Conservation (phyloP, 2,329 filamentous ascomycete genomes). For the Pezicula radicicola region DNA sequence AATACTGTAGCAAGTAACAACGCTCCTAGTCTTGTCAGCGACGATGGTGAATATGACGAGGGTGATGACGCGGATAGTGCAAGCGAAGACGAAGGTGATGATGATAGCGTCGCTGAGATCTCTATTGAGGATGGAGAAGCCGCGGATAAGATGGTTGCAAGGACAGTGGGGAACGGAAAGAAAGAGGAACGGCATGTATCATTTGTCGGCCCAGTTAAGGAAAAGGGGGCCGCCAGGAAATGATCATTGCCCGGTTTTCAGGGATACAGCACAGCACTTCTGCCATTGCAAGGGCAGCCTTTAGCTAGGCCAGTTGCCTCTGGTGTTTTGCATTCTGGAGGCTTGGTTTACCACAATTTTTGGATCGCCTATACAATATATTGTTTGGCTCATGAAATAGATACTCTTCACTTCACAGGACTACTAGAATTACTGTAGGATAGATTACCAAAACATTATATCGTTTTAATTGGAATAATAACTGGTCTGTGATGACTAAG, state of each 20-base stretch:
- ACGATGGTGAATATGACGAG: conserved; percentile 76
- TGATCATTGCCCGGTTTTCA: conserved; percentile 1
- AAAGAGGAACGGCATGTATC: conserved; percentile 32
- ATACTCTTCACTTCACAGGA: conserved; percentile 18
- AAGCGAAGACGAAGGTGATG: conserved; percentile 46
- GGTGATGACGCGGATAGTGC: conserved; percentile 58
- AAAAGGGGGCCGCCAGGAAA: conserved; percentile 13
- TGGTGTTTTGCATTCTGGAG: too few species aligned
- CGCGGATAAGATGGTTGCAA: conserved; percentile 23
- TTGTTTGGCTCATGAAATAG: not conserved
- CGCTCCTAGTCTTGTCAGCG: conserved; percentile 75
- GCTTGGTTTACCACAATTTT: not conserved
- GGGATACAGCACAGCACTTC: not conserved
- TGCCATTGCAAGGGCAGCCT: not conserved
- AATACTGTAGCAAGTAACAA: conserved; percentile 71
- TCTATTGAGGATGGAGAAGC: conserved; percentile 49
- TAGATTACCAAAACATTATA: conserved; percentile 16
- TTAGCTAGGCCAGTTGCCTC: not conserved
- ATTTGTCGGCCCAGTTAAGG: conserved; percentile 30
- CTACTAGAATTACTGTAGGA: conserved; percentile 24
- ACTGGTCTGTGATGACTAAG: not conserved
- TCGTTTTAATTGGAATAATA: not conserved
- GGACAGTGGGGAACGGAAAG: conserved; percentile 19
- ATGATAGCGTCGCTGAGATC: conserved; percentile 61
- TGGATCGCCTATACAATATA: not conserved